Base-by-base conservation (phyloP, 176 grass and related monocot genomes). In the Oryza coarctata region DNA sequence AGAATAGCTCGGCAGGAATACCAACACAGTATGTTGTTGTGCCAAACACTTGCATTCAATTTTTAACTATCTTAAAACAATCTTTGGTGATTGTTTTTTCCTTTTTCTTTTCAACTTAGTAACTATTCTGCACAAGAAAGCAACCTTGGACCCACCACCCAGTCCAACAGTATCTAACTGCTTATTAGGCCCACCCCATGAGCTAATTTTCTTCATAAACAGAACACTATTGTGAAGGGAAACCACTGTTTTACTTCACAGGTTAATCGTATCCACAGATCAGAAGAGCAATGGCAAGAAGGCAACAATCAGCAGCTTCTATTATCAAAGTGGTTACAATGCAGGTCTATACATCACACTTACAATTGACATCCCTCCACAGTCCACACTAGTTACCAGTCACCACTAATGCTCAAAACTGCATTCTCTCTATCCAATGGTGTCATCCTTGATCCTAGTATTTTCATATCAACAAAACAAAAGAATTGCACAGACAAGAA, bases 381-480 rank as follows among this genome's bases (percentile, higher is more conserved):
- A n/a, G n/a, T n/a, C n/a, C n/a, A 83, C 80, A 45, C 50, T 55
- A 68, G 33, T 41, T 74, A 91, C 18, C 75, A 79, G 57, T 69
- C 70, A 30, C 38, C 52, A 80, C 62, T 50, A 68, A 55, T 76
- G 64, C 74, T 91, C 76, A 86, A 91, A 77, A 79, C 82, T 80
- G 78, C 47, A 80, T 76, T 80, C 75, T 74, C 69, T 81, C 75
- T 63, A 62, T 43, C 60, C 68, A 77, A 82, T 25, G 60, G 13
- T 66, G 79, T 11, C 66, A 49, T 58, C 66, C 58, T 65, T 77
- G 32, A 66, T 73, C 58, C 23, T 62, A 45, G 65, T 73, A 29
- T 20, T 60, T 71, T 78, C 22, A 27, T 85, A 89, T 93, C 15
- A 40, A 93, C 77, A 87, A 83, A 80, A 86, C 26, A n/a, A 85